Conservation (phyloP, 2,329 filamentous ascomycete genomes). For the Aspergillus ustus region DNA sequence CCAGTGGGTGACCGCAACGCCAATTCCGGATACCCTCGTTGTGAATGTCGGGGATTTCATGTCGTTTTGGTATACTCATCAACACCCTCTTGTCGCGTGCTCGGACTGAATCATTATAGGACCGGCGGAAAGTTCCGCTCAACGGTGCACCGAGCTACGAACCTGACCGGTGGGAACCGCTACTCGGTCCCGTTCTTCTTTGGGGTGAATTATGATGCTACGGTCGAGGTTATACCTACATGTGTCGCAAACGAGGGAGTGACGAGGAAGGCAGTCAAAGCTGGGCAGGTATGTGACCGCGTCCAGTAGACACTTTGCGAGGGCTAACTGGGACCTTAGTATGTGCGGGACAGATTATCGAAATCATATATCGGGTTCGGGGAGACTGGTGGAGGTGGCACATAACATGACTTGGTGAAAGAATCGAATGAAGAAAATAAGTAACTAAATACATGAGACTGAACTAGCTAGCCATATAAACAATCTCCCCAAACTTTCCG, state of each 20-base stretch:
- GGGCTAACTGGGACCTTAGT: background rate
- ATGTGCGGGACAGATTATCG: background rate
- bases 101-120: slow-evolving; percentile 27
- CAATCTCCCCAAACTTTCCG: too few species aligned
- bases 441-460: too few species aligned
- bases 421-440: too few species aligned
- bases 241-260: slow-evolving; percentile 11
- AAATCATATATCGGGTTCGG: background rate
- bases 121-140: slow-evolving; percentile 46
- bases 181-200: slow-evolving; percentile 51
- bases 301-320: too few species aligned
- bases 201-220: slow-evolving; percentile 44
- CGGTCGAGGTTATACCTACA: slow-evolving; percentile 32
- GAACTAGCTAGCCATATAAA: too few species aligned
- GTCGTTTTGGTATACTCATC: slow-evolving; percentile 26
- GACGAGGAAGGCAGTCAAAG: background rate
- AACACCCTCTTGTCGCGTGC: background rate
- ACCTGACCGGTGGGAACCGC: slow-evolving; percentile 43
- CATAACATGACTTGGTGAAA: background rate
- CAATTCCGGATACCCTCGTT: slow-evolving; percentile 32
- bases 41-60: slow-evolving; percentile 42
- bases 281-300: background rate
- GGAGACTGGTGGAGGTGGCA: background rate
- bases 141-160: slow-evolving; percentile 47
- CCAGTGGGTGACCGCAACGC: slow-evolving; percentile 32